Percentiles rank a stretch among this genome's conserved stretches.
Evolutionary conservation across 176 grass and related monocot genomes (phyloP).

Genomic region (Musa acuminata): DNA sequence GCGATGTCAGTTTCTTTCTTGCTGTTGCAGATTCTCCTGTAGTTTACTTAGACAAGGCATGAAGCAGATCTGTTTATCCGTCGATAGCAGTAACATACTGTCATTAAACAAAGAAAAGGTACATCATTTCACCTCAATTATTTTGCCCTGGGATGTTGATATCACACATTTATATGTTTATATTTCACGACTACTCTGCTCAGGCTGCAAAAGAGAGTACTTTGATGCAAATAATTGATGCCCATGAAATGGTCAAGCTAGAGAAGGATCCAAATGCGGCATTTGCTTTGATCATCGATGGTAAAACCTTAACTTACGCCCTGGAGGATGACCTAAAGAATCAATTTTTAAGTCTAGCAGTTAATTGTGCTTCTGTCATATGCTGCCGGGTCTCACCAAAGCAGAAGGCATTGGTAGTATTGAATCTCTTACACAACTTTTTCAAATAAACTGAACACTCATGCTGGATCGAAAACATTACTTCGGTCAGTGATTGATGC

Average conservation of each 20-base stretch:
- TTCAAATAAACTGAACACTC: neutral
- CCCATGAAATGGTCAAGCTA: constrained; percentile 77
- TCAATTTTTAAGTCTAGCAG: constrained; percentile 80
- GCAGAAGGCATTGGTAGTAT: constrained; percentile 89
- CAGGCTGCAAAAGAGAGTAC: constrained; percentile 81
- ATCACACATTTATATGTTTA: constrained; percentile 39
- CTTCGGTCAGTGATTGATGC: constrained; percentile 1
- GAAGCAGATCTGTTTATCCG: constrained; percentile 67
- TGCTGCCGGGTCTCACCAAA: constrained; percentile 92
- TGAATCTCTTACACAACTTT: neutral
- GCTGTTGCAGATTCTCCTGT: constrained; percentile 68
- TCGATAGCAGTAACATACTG: constrained; percentile 44
- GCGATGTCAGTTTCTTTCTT: neutral
- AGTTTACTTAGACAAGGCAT: constrained; percentile 98
- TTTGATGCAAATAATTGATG: constrained; percentile 67
- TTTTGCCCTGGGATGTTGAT: neutral
- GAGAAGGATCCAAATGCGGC: constrained; percentile 93
- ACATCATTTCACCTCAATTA: constrained; percentile 17
- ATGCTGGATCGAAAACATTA: neutral
- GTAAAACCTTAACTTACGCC: constrained; percentile 68
- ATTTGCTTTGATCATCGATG: constrained; percentile 95
- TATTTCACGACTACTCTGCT: constrained; percentile 41
- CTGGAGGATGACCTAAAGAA: constrained; percentile 80
- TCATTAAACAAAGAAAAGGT: constrained; percentile 71
- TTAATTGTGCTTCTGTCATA: constrained; percentile 87